A percentile compares a stretch with the other conserved stretches of the same genome.
Conservation (phyloP, 305 asterid genomes). For the Solanum hybrid region DNA sequence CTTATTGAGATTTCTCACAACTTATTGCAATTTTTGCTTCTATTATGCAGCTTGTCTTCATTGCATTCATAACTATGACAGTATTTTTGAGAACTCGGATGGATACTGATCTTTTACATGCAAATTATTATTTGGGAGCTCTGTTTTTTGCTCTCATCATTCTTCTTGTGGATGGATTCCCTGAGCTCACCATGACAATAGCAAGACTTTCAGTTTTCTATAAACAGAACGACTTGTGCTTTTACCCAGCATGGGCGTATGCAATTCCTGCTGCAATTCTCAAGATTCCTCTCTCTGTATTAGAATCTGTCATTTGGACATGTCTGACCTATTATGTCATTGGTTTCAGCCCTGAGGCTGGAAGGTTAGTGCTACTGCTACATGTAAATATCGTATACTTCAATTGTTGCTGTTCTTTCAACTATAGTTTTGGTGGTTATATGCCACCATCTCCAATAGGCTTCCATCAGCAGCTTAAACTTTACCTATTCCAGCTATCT, state of each 20-base stretch:
- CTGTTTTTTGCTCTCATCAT: slow-evolving; percentile 41
- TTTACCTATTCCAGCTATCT: background rate
- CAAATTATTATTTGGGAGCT: slow-evolving; percentile 63
- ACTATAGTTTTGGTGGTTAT: background rate
- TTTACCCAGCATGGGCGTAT: slow-evolving; percentile 90
- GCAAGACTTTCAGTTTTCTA: slow-evolving; percentile 60
- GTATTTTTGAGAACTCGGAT: slow-evolving; percentile 57
- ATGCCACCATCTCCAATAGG: background rate
- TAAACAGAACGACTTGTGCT: slow-evolving; percentile 56
- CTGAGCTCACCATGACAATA: slow-evolving; percentile 59
- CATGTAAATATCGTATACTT: background rate
- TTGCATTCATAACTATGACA: slow-evolving; percentile 52
- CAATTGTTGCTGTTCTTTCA: background rate
- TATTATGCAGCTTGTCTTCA: slow-evolving; percentile 43
- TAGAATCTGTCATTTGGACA: slow-evolving; percentile 59
- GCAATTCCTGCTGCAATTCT: slow-evolving; percentile 61
- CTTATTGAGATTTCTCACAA: background rate
- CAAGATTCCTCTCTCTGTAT: slow-evolving; percentile 56
- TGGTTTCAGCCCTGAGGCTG: slow-evolving; percentile 58
- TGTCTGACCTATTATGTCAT: slow-evolving; percentile 55
- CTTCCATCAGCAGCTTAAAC: background rate
- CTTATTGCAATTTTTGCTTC: background rate
- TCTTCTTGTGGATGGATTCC: slow-evolving; percentile 51
- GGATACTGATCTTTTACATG: slow-evolving; percentile 42
- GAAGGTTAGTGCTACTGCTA: slow-evolving; percentile 37